Evolutionary conservation across 1,139 yeast species (phyloP), one percentile per base, ranked within the genome.

Genomic region (Pichia sp.): DNA sequence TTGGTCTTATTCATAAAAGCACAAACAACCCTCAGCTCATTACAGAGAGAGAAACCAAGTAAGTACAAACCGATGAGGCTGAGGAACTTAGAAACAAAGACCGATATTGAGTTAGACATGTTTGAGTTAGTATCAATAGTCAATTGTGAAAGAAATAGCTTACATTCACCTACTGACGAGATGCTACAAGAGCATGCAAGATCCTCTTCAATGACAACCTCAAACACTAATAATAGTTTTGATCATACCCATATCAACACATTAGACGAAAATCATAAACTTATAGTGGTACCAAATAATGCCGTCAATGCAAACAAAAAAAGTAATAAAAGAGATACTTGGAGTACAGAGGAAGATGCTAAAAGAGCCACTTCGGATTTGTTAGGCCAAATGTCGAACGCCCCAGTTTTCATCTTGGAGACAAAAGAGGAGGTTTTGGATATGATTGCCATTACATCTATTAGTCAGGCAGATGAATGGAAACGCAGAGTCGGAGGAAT

Each of bases 381-480:
- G 46, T 66, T 88, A 44, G 75, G 76, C 54, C 76, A 73, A 10
- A 66, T 91, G 49, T 74, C 83, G 0, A 68, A 71, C 26, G 83
- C 93, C 0, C 89, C 96, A 0, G 79, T 91, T 0, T 73, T 89
- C 44, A 78, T 86, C 1, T 77, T 91, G 37, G 98, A 93, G 64
- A 81, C 80, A 1, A 77, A 85, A 55, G 96, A 89, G 60, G 97
- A 89, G 58, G 87, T 87, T 1, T 65, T 91, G 54, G 95, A 88
- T 45, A 87, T 89, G 76, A 87, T 91, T 44, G 74, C 85, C 31
- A 78, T 85, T 1, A 85, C 95, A 0, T 84, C 96, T 0, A 75
- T 91, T 21, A 76, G 76, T 41, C 89, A 83, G 57, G 84, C 82
- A 41, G 97, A 91, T 56, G 96, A 90, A 74, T 91, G 97, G 96